Base-by-base conservation (phyloP, 768 basidiomycete genomes). In the Omphalotus guepiniiformis region DNA sequence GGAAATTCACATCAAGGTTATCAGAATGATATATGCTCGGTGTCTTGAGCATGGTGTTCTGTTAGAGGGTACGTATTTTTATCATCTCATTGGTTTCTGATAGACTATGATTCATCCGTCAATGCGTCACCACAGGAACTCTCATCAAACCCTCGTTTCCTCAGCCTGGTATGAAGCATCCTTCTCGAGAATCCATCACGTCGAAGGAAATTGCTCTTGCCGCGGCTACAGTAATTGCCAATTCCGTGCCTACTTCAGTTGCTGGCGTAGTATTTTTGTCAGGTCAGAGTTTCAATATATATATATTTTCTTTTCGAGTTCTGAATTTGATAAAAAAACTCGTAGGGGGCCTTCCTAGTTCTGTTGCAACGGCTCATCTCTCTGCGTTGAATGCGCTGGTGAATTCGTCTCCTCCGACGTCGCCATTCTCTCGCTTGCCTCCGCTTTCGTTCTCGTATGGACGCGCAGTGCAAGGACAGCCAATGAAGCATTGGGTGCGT, bases 111-210 rank as follows among this genome's bases (percentile, higher is more conserved):
- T 34, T 1, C 18, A 8, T 23, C n/a, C n/a, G n/a, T n/a, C n/a
- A n/a, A n/a, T n/a, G n/a, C n/a, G n/a, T n/a, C n/a, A n/a, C n/a
- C 6, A 16, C 39, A 77, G 75, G 74, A 18, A 69, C 73, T 4
- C 63, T 78, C 35, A 70, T 79, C 51, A 78, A 78, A 46, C 73
- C 74, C 3, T 77, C 73, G 1, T 78, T 77, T 62, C 67, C 75
- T 23, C 75, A 78, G 53, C 71, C 75, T 13, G 72, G 75, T 6
- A 53, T 72, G 18, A 67, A 73, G 50, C 65, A 72, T 42, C 63
- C 67, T 1, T 69, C 68, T 15, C 66, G 71, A 28, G 54, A 52
- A 6, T 64, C 51, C 22, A 63, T 63, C 1, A 68, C 69, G 15
- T 53, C 70, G 13, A 65, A 70, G 22, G 65, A 72, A 5, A 72